Base-by-base conservation (phyloP, 768 basidiomycete species). In the Termitomyces sp. region DNA sequence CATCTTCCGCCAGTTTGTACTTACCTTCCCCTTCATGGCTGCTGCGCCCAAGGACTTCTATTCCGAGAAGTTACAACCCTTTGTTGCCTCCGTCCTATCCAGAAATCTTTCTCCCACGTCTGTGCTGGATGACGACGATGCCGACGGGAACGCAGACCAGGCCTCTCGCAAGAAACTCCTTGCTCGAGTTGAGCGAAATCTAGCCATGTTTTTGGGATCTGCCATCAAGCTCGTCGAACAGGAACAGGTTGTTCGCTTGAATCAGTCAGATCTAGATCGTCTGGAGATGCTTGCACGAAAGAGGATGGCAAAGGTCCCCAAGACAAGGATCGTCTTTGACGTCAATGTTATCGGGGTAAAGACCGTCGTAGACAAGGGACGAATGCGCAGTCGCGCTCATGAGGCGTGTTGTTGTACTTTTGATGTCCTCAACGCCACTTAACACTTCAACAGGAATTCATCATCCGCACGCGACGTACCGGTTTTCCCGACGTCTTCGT, bases 1-100 rank as follows among this genome's bases (percentile, higher is more conserved):
- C 73, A 80, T 96, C 64, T 95, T 98, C 70, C 86, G 89, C 53
- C 93, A 95, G 70, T 98, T 94, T 68, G 81, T 98, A 58, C 80
- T 98, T 56, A 91, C 95, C 0, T 98, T 99, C 69, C 97, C 97
- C 14, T 97, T 99, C 78, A 86, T 99, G 71, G 84, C 86, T 48
- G 77, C 88, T 1, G 95, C 95, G 0, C 95, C 94, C 0, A 84
- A 88, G 65, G 84, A 91, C 65, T 98, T 99, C 73, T 99, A 96
- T 75, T 87, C 91, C 1, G 85, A 87, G 58, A 98, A 99, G 72
- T 83, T 99, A 3, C 96, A 98, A 73, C 95, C 96, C 0, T 98
- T 98, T 71, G 80, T 95, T 55, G 85, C 87, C 36, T 91, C 89
- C 33, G 80, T 93, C 60, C 76, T 98, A 13, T 79, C 91, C 0